Base-by-base conservation (phyloP, 768 basidiomycete species). In the Lactifluus piperatus region DNA sequence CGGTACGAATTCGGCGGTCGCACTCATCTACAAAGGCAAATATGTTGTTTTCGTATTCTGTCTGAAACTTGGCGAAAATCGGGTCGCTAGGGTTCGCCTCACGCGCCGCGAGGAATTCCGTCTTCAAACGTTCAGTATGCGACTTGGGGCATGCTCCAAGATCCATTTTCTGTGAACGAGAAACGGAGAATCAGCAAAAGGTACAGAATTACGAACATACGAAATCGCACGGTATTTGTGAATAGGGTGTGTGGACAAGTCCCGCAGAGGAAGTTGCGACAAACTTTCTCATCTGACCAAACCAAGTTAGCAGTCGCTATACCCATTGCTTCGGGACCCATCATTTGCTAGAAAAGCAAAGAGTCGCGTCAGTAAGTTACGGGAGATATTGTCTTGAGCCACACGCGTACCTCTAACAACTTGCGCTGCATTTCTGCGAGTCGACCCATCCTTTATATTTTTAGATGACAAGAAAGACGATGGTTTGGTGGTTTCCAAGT, bases 321-420 rank as follows among this genome's bases (percentile, higher is more conserved):
- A 67, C 97, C 97, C 92, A 99, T 95, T 20, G 97, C 94, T 75
- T 99, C 95, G 47, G 95, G 90, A n/a, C 93, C 95, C 94, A 97
- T 97, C 93, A 95, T 97, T 94, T 97, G 94, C 94, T 97, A 34
- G 29, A 63, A 48, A 66, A 43, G 16, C 51, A 48, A 66, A 41
- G 16, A 51, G 2, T 20, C 51, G 39, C 18, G 79, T 72, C 76
- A 77, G 68, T 24, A 69, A 49, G 41, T 29, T n/a, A n/a, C n/a
- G 30, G 18, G 11, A 34, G 13, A 14, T 32, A 10, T 5, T n/a
- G n/a, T 44, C 34, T 6, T n/a, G 24, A 29, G 26, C 20, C 24
- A n/a, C 30, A 16, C 11, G 68, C 73, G n/a, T 64, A 79, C 81
- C 74, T 82, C 78, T 52, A 82, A 71, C 73, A 97, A 89, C 87